Base-by-base conservation (phyloP, 106 monocot genomes). In the Acorus gramineus region DNA sequence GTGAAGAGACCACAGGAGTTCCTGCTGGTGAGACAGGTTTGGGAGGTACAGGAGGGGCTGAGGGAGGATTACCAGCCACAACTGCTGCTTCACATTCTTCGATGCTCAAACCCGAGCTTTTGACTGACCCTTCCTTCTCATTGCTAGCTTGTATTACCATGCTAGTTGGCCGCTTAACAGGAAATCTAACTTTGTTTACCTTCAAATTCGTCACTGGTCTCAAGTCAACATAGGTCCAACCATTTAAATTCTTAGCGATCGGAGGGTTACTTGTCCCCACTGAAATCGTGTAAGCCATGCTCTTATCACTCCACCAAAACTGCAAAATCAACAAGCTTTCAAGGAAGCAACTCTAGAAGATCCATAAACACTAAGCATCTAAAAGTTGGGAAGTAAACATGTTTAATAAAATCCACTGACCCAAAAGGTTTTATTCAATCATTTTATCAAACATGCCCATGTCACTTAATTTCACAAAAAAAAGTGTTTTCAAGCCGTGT, bases 41-140 rank as follows among this genome's bases (percentile, higher is more conserved):
- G 52, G 13, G 12, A 64, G 73, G 46, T 2, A 76, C 78, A 3
- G 85, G 85, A 47, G 91, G 91, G 54, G 66, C 85, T 28, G 28
- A 28, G 56, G 96, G 83, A 56, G 91, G 88, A 3, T 81, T 88
- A 5, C 96, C 96, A 44, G 96, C 87, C 50, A 85, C 96, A 60
- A 87, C 96, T 55, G 70, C 78, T 46, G 91, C 91, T 81, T 98
- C 96, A 43, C 91, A 98, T 72, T 98, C 96, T 69, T 98, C 91
- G 60, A 81, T 82, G 13, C 61, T 88, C 67, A 81, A 63, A 8
- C 91, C 80, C 5, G 78, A 66, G 55, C 44, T 79, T 12, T 69
- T 74, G 9, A 70, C 61, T 10, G 74, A 66, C 7, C 51, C 57
- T 61, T 66, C 60, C 28, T 77, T 55, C 14, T 87, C 74, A 10